Conservation (phyloP, 2,329 filamentous ascomycete genomes). For the Fusarium odoratissimum region DNA sequence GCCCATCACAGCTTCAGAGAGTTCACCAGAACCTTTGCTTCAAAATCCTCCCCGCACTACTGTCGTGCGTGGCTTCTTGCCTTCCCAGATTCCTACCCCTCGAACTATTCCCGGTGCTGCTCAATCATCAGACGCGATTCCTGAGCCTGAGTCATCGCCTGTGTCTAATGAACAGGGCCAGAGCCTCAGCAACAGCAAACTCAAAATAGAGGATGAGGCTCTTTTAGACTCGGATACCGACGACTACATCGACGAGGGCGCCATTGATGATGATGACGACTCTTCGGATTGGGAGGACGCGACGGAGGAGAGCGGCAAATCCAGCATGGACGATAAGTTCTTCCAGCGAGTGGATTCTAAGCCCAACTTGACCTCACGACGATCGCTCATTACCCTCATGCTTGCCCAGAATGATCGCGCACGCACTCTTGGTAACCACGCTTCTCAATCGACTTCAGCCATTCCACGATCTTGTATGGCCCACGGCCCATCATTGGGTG, state of each 20-base stretch:
- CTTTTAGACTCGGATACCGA: constrained; percentile 71
- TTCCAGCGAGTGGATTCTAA: constrained; percentile 94
- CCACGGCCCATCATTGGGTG: constrained; percentile 56
- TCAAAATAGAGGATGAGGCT: too few relatives aligned
- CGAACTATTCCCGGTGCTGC: constrained; percentile 61
- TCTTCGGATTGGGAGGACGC: constrained; percentile 72
- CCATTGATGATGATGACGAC: constrained; percentile 78
- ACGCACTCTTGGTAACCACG: constrained; percentile 74
- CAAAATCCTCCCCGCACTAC: constrained; percentile 48
- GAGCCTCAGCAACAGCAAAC: constrained; percentile 54
- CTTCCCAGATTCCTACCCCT: constrained; percentile 70
- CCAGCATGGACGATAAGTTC: constrained; percentile 82
- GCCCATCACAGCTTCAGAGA: constrained; percentile 62
- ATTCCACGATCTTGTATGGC: constrained; percentile 70
- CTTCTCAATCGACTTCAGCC: constrained; percentile 75
- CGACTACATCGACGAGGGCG: constrained; percentile 83
- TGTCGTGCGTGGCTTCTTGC: constrained; percentile 87
- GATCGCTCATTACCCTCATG: constrained; percentile 90
- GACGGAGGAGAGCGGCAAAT: constrained; percentile 82
- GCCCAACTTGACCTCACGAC: constrained; percentile 83
- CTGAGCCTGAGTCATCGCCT: constrained; percentile 69
- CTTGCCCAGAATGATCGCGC: constrained; percentile 82
- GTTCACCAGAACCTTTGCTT: constrained; percentile 44
- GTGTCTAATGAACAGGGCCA: constrained; percentile 67
- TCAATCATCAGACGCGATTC: constrained; percentile 68